phyloP scores from a whole-genome alignment of 176 grass and related monocot species.

The Oryza meridionalis region DNA sequence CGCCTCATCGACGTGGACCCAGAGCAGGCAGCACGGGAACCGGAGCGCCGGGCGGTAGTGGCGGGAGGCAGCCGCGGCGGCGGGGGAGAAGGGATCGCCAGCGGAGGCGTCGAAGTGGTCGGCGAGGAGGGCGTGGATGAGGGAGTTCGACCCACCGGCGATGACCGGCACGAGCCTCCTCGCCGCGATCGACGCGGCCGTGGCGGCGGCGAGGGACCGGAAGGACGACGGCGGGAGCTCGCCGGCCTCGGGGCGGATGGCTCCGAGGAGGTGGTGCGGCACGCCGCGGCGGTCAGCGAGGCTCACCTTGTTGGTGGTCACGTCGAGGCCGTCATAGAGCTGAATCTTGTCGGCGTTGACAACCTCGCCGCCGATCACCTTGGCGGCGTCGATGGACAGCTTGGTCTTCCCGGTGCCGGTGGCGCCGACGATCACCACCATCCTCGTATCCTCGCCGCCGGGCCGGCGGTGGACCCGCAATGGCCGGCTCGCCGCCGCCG shows the following conservation, averaged over 20 bases:
- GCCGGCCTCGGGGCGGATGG: slow-evolving; percentile 52
- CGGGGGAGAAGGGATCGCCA: slow-evolving; percentile 47
- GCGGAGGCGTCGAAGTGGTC: not conserved
- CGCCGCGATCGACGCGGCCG: slow-evolving; percentile 21
- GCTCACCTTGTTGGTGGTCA: slow-evolving; percentile 80
- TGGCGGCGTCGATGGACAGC: slow-evolving; percentile 74
- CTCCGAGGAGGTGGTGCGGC: slow-evolving; percentile 72
- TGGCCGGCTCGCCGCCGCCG: not conserved
- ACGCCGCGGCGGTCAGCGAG: slow-evolving; percentile 59
- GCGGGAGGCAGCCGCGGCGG: too few relatives aligned
- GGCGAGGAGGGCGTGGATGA: slow-evolving; percentile 72
- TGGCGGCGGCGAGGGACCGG: slow-evolving; percentile 43
- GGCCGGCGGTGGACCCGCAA: not conserved
- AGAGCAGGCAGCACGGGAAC: slow-evolving; percentile 68
- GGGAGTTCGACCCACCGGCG: slow-evolving; percentile 80
- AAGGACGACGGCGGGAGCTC: slow-evolving; percentile 42
- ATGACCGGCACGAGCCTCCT: slow-evolving; percentile 50
- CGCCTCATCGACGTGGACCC: slow-evolving; percentile 64
- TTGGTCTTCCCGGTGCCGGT: slow-evolving; percentile 84
- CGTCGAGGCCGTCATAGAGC: slow-evolving; percentile 71
- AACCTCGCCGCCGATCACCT: slow-evolving; percentile 55
- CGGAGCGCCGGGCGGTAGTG: slow-evolving; percentile 35
- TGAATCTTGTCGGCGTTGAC: slow-evolving; percentile 89
- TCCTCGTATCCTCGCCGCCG: not conserved
- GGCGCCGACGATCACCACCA: slow-evolving; percentile 77